Evolutionary conservation across 495 filamentous ascomycete species (phyloP).

Genomic region (Glonium stellatum): DNA sequence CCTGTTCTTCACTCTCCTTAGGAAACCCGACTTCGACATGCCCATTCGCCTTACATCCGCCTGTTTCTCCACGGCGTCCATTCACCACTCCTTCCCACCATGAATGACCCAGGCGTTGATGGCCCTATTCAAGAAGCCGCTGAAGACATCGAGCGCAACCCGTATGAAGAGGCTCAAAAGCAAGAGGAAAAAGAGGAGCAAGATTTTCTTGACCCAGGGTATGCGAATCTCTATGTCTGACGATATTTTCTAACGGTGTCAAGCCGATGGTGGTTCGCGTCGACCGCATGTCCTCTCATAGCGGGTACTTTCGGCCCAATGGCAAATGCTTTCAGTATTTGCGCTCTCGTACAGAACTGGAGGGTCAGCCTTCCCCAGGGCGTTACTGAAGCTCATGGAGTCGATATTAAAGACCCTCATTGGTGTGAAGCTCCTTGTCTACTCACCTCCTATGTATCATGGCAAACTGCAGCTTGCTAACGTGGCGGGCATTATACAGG

Average conservation of each 20-base stretch:
- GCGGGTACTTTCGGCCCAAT: slow-evolving; percentile 82
- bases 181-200: slow-evolving; percentile 34
- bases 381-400: slow-evolving; percentile 42
- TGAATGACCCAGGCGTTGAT: slow-evolving; percentile 58
- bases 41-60: background rate
- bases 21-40: background rate
- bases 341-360: slow-evolving; percentile 68
- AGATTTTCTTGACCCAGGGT: slow-evolving; percentile 52
- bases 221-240: slow-evolving; percentile 5
- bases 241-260: slow-evolving; percentile 7
- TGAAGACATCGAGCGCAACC: slow-evolving; percentile 40
- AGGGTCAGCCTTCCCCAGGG: slow-evolving; percentile 53
- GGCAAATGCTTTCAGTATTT: slow-evolving; percentile 74
- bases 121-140: slow-evolving; percentile 46
- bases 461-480: background rate
- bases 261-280: slow-evolving; percentile 81
- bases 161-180: slow-evolving; percentile 26
- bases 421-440: slow-evolving; percentile 45
- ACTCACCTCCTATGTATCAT: background rate
- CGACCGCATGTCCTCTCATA: slow-evolving; percentile 71
- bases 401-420: slow-evolving; percentile 55
- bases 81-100: slow-evolving; percentile 24
- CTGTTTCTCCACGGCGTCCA: background rate
- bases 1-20: background rate
- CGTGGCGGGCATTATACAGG: slow-evolving; percentile 36